phyloP scores from a whole-genome alignment of 768 basidiomycete genomes.

The Boletus sensibilis region DNA sequence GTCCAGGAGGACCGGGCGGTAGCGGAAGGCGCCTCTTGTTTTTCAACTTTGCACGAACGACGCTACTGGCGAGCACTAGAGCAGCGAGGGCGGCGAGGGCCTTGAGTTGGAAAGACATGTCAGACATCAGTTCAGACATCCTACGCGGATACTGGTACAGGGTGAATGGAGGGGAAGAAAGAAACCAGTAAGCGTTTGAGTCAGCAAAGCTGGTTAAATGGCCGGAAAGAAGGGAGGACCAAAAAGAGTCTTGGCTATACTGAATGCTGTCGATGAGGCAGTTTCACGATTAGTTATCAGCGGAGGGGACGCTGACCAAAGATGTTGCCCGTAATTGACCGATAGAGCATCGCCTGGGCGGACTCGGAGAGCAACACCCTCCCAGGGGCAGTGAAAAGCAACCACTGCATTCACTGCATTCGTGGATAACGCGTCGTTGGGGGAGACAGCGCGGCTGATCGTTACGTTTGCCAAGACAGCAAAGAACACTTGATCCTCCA shows the following conservation, averaged over 20 bases:
- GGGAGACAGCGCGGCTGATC: neutral
- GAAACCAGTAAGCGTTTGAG: neutral
- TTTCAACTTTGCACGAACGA: constrained; percentile 9
- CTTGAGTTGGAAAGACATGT: constrained; percentile 13
- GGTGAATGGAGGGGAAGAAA: neutral
- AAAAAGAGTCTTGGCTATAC: neutral
- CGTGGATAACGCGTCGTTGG: neutral
- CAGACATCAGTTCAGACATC: constrained; percentile 11
- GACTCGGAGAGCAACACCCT: neutral
- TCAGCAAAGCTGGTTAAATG: constrained; percentile 14
- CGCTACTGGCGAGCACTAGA: constrained; percentile 14
- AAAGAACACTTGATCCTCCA: neutral
- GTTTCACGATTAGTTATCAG: neutral
- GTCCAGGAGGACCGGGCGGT: constrained; percentile 33
- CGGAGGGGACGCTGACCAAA: neutral
- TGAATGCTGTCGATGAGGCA: neutral
- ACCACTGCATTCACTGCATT: neutral
- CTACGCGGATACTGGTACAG: neutral
- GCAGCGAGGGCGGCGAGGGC: constrained; percentile 18
- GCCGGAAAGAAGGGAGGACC: neutral
- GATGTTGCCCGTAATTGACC: neutral
- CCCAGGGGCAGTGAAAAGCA: neutral
- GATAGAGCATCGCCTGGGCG: neutral
- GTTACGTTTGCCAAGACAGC: neutral
- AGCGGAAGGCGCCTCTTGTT: constrained; percentile 21